These are phyloP conservation scores for Trametes gibbosa DNA, from an alignment of 768 basidiomycete genomes.

Conservation along the genomic window DNA sequence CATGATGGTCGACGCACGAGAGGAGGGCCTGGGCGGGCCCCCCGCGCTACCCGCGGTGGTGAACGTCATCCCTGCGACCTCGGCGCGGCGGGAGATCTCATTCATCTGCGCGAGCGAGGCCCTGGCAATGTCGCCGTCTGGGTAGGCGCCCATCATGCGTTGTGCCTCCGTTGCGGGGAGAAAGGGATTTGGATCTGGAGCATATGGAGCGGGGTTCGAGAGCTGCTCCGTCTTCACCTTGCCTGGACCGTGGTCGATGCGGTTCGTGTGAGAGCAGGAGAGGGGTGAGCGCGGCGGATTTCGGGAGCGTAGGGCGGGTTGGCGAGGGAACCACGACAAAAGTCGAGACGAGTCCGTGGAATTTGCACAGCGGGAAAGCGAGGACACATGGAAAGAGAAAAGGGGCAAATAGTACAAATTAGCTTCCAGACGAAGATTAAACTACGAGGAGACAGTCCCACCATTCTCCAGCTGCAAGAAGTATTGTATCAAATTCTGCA, in stretches of 20 bases:
- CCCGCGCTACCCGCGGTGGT: background rate
- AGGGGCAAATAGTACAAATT: slow-evolving; percentile 27
- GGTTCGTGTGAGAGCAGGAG: background rate
- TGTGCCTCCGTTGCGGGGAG: slow-evolving; percentile 57
- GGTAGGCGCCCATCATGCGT: slow-evolving; percentile 46
- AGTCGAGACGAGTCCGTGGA: slow-evolving; percentile 13
- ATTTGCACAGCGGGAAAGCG: slow-evolving; percentile 31
- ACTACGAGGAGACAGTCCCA: slow-evolving; percentile 35
- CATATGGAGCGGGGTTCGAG: slow-evolving; percentile 17
- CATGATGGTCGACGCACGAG: slow-evolving; percentile 30
- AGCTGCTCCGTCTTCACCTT: slow-evolving; percentile 34
- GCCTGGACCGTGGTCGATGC: slow-evolving; percentile 23
- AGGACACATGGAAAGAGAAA: slow-evolving; percentile 12
- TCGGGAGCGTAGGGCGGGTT: slow-evolving; percentile 1
- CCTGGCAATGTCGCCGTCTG: slow-evolving; percentile 59
- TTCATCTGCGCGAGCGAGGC: slow-evolving; percentile 76
- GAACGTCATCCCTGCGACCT: slow-evolving; percentile 41
- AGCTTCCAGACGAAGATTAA: slow-evolving; percentile 35
- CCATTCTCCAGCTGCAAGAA: slow-evolving; percentile 70
- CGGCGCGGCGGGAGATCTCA: slow-evolving; percentile 67
- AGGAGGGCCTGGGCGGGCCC: slow-evolving; percentile 22
- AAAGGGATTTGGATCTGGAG: slow-evolving; percentile 45
- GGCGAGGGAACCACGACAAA: background rate
- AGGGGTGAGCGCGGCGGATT: slow-evolving; percentile 1
- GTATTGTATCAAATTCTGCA: slow-evolving; percentile 80